These are phyloP conservation scores for Cladosporium sp. DNA, from an alignment of 2,329 filamentous ascomycete genomes.

Conservation along the genomic window DNA sequence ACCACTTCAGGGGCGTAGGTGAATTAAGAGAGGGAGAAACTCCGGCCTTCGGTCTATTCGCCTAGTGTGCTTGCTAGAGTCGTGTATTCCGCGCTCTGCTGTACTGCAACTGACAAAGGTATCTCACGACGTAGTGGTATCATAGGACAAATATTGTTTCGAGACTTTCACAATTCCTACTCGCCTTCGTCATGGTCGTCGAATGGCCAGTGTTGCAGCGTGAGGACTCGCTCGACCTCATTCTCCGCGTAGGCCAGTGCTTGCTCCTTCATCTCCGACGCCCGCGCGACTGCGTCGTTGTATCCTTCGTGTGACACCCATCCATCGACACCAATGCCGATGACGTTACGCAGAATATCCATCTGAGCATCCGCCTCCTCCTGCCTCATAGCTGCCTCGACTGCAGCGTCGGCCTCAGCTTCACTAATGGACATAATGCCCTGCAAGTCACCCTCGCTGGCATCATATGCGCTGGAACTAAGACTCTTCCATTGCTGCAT, in stretches of 20 bases:
- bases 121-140: no score
- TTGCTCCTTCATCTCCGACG: conserved; percentile 24
- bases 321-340: conserved; percentile 21
- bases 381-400: conserved; percentile 20
- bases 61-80: no score
- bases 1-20: no score
- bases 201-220: conserved; percentile 20
- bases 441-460: not conserved
- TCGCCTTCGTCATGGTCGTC: not conserved
- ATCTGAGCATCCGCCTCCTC: conserved; percentile 25
- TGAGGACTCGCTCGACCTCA: conserved; percentile 18
- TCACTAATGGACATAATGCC: not conserved
- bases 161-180: no score
- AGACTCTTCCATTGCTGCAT: not conserved
- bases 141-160: no score
- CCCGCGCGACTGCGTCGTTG: conserved; percentile 17
- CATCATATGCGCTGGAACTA: no score
- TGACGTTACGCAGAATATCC: conserved; percentile 18
- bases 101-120: no score
- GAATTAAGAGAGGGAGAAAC: no score
- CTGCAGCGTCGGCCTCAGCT: not conserved
- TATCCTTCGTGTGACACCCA: conserved; percentile 23
- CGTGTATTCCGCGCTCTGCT: no score
- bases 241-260: conserved; percentile 17
- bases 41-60: no score